Conservation (phyloP, 306 rosid genomes). For the Cucumis cinereus region DNA sequence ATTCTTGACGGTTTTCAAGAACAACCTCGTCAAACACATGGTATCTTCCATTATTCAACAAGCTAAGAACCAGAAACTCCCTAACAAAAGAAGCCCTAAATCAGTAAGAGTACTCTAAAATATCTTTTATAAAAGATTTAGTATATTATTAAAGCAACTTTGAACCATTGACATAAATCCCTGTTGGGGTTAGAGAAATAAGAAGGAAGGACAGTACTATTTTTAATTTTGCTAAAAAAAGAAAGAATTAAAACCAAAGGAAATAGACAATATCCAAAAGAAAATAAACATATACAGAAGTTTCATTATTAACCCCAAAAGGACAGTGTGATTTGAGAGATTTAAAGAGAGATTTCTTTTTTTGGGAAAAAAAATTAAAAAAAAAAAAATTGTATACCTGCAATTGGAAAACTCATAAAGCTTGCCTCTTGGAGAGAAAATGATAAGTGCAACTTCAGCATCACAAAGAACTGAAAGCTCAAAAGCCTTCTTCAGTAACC, state of each 20-base stretch:
- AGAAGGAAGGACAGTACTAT: neutral
- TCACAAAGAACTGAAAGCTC: conserved; percentile 94
- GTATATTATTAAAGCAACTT: neutral
- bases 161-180: neutral
- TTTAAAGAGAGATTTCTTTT: neutral
- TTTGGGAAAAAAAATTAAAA: neutral
- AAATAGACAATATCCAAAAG: neutral
- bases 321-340: conserved; percentile 5
- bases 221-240: neutral
- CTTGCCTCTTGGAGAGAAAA: conserved; percentile 80
- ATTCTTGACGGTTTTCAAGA: too few relatives aligned
- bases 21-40: neutral
- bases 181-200: neutral
- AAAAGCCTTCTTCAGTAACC: conserved; percentile 77
- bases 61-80: neutral
- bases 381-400: conserved; percentile 26
- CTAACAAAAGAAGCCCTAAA: neutral
- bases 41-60: neutral
- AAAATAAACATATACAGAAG: neutral
- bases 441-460: conserved; percentile 80
- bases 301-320: neutral
- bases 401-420: conserved; percentile 81
- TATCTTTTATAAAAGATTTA: neutral
- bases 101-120: neutral
- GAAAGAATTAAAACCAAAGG: neutral